phyloP scores from a whole-genome alignment of 2,329 filamentous ascomycete species.

The Emericellopsis cladophorae region DNA sequence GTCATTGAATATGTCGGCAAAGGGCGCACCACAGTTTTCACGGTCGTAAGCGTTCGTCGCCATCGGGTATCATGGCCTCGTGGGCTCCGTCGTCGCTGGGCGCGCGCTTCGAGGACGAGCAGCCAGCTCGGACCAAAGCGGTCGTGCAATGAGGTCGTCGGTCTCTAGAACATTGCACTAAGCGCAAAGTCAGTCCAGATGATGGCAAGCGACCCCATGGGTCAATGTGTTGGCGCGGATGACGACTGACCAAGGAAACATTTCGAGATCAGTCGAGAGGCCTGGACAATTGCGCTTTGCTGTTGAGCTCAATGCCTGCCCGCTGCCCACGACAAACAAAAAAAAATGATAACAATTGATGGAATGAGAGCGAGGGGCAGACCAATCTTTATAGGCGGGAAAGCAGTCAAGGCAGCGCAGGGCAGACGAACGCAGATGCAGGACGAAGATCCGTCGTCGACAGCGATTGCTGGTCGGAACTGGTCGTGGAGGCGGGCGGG shows the following conservation, averaged over 20 bases:
- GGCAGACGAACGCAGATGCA: neutral
- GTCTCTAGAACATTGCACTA: neutral
- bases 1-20: constrained; percentile 45
- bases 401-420: neutral
- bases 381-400: neutral
- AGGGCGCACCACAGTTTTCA: constrained; percentile 23
- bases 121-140: too few relatives aligned
- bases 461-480: too few relatives aligned
- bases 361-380: neutral
- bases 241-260: neutral
- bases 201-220: too few relatives aligned
- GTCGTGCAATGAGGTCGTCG: too few relatives aligned
- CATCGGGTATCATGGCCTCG: constrained; percentile 24
- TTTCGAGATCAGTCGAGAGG: neutral
- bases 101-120: too few relatives aligned
- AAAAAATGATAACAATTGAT: neutral
- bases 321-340: neutral
- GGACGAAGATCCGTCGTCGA: neutral
- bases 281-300: neutral
- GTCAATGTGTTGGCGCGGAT: too few relatives aligned
- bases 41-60: constrained; percentile 36
- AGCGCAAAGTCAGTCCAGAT: neutral
- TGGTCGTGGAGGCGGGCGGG: too few relatives aligned
- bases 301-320: neutral
- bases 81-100: too few relatives aligned